Conservation (phyloP, 441 rosid genomes). For the Manihot esculenta region DNA sequence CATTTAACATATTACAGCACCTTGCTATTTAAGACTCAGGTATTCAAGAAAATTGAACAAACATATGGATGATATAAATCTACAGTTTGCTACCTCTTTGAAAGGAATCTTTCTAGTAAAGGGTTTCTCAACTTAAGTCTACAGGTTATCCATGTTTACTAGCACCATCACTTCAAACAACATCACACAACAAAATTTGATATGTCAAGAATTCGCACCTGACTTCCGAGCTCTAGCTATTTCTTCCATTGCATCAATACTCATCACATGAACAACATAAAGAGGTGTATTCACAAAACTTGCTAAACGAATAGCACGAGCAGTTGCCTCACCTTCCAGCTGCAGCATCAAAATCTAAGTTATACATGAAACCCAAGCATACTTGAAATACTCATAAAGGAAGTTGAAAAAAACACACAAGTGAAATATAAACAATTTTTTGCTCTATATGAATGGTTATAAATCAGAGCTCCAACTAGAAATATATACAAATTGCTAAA, state of each 20-base stretch:
- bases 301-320: conserved; percentile 89
- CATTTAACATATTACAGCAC: neutral
- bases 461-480: conserved; percentile 1
- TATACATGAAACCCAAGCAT: conserved; percentile 1
- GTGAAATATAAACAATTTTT: no score
- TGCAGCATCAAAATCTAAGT: conserved; percentile 36
- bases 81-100: neutral
- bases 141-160: conserved; percentile 1
- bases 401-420: no score
- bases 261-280: conserved; percentile 97
- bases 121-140: neutral
- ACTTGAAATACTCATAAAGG: neutral
- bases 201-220: conserved; percentile 41
- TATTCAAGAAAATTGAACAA: neutral
- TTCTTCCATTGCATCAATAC: conserved; percentile 97
- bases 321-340: conserved; percentile 97
- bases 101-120: neutral
- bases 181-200: conserved; percentile 7
- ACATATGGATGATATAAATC: neutral
- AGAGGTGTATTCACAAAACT: conserved; percentile 86
- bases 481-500: neutral
- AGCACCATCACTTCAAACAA: neutral
- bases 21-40: no score
- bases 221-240: conserved; percentile 87
- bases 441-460: neutral